Percentiles rank a stretch among this genome's conserved stretches.
These are phyloP conservation scores for Jaapia argillacea DNA, from an alignment of 768 basidiomycete genomes.

Conservation along the genomic window DNA sequence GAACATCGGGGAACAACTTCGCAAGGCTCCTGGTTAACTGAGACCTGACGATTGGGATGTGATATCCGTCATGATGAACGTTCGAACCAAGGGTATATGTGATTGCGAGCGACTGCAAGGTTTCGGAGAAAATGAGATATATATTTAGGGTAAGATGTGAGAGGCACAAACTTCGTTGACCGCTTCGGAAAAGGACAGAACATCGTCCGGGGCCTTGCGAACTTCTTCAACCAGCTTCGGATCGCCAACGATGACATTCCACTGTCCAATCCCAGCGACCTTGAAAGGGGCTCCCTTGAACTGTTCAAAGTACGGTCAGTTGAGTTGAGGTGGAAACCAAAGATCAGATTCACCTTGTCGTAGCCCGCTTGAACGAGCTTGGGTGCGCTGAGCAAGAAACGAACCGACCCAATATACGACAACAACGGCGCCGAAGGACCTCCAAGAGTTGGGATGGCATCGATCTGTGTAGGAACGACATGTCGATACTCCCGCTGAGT, in stretches of 20 bases:
- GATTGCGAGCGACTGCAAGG: slow-evolving; percentile 24
- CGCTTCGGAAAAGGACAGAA: slow-evolving; percentile 23
- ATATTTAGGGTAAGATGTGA: not conserved
- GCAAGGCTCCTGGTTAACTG: slow-evolving; percentile 28
- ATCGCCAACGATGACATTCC: slow-evolving; percentile 29
- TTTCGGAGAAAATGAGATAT: not conserved
- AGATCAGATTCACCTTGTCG: slow-evolving; percentile 9
- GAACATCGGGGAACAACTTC: slow-evolving; percentile 26
- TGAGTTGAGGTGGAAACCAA: too few species aligned
- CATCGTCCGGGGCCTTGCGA: slow-evolving; percentile 25
- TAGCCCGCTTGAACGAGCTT: slow-evolving; percentile 17
- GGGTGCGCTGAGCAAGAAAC: slow-evolving; percentile 4
- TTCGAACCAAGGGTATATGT: slow-evolving; percentile 27
- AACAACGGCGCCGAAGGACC: slow-evolving; percentile 8
- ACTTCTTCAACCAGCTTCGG: slow-evolving; percentile 28
- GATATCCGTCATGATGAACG: slow-evolving; percentile 19
- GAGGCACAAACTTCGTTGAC: slow-evolving; percentile 24
- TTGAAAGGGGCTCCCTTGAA: slow-evolving; percentile 21
- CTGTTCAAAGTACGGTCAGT: too few species aligned
- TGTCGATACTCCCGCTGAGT: too few species aligned
- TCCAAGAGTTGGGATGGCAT: slow-evolving; percentile 14
- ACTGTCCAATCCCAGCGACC: slow-evolving; percentile 17
- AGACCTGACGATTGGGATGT: slow-evolving; percentile 15
- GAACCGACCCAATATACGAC: slow-evolving; percentile 12
- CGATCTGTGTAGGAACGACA: too few species aligned